Base-by-base conservation (phyloP, 768 basidiomycete species). In the Mycena polygramma region DNA sequence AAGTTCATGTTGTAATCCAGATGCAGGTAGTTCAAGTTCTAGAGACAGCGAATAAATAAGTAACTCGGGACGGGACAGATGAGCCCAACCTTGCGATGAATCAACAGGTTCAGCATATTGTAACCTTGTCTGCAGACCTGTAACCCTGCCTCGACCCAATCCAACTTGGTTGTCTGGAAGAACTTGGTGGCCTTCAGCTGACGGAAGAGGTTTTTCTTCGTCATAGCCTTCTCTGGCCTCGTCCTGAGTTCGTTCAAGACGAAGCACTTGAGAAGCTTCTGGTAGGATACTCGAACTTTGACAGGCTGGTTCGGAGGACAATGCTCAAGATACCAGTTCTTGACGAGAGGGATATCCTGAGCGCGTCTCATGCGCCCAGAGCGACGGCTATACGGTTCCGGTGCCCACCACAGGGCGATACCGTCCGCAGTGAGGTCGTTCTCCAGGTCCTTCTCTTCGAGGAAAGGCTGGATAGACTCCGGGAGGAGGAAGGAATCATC, bases 101-200 rank as follows among this genome's bases (percentile, higher is more conserved):
- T 99, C 70, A 99, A 87, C 37, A 99, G 84, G 81, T 99, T 99
- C 72, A 99, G 85, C 98, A 99, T 99, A 83, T 99, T 99, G 84
- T 98, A 99, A 48, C 98, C 98, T 79, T 99, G 98, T 73, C 98
- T 86, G 84, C 97, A 99, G 62, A 99, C 97, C 81, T 99, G 98
- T 70, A 99, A 83, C 74, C 98, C 98, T 4, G 97, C 98, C 81
- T 99, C 98, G 45, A 99, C 97, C 98, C 98, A 99, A 81, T 99
- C 98, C 74, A 99, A 83, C 73, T 89, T 95, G 6, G 98, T 99
- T 17, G 94, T 95, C 85, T 99, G 98, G 91, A 99, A 99, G 84
- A 99, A 99, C 82, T 99, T 99, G 67, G 98, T 99, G n/a, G 94
- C 92, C 82, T 98, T 99, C 66, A 96, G 86, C 78, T 96, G 94